Percentiles rank a stretch among this genome's conserved stretches.
phyloP scores from a whole-genome alignment of 108 stramenopile species.

The Aurantiochytrium sp. region DNA sequence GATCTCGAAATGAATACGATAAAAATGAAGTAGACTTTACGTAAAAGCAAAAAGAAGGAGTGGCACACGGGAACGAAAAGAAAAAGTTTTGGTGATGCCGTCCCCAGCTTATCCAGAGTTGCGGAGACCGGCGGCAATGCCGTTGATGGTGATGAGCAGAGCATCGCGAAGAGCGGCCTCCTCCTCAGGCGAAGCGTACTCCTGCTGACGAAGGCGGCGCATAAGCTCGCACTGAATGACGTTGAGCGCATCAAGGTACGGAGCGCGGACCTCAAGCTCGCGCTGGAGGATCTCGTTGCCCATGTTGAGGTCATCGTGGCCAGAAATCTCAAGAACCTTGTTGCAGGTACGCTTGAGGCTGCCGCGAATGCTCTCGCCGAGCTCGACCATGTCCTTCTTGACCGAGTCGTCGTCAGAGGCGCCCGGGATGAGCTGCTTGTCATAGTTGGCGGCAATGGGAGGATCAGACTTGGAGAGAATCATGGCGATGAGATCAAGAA shows the following conservation, averaged over 20 bases:
- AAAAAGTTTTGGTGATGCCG: neutral
- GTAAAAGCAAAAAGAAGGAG: neutral
- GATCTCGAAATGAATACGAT: too few species aligned
- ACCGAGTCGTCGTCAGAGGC: constrained; percentile 30
- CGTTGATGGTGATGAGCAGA: constrained; percentile 79
- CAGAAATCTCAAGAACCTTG: constrained; percentile 70
- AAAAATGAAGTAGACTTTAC: neutral
- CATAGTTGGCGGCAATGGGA: constrained; percentile 81
- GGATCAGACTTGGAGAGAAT: constrained; percentile 86
- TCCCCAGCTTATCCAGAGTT: constrained; percentile 71
- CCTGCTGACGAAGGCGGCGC: constrained; percentile 62
- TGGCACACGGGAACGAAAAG: neutral
- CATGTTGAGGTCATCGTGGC: constrained; percentile 63
- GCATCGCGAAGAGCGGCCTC: constrained; percentile 76
- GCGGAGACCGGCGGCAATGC: constrained; percentile 89
- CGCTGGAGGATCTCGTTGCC: constrained; percentile 71
- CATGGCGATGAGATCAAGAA: constrained; percentile 86
- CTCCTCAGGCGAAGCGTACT: constrained; percentile 47
- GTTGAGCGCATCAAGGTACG: constrained; percentile 94
- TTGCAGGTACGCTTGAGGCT: constrained; percentile 70
- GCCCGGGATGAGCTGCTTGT: constrained; percentile 62
- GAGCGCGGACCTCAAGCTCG: constrained; percentile 76
- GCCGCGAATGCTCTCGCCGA: constrained; percentile 71
- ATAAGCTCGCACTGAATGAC: constrained; percentile 86
- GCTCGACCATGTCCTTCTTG: constrained; percentile 45